These are phyloP conservation scores for Hypoxylon rickii DNA, from an alignment of 495 filamentous ascomycete species.

Conservation along the genomic window DNA sequence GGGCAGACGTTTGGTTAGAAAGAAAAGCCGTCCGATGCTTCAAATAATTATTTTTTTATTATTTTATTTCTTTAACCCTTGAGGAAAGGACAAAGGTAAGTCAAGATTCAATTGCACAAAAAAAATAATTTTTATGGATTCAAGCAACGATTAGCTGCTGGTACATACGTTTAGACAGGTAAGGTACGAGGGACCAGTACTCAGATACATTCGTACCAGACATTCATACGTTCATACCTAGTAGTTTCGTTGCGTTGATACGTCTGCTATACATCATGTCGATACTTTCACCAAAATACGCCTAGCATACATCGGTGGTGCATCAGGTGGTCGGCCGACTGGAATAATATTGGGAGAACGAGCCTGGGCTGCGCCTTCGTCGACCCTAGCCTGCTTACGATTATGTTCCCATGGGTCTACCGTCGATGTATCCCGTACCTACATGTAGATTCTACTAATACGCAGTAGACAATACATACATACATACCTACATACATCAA, in stretches of 20 bases:
- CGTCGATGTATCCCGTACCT: not conserved
- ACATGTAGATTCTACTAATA: not conserved
- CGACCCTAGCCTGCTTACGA: slow-evolving; percentile 15
- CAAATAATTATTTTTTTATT: slow-evolving; percentile 23
- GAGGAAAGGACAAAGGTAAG: slow-evolving; percentile 31
- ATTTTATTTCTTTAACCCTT: slow-evolving; percentile 25
- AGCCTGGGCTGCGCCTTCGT: slow-evolving; percentile 24
- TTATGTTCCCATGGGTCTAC: not conserved
- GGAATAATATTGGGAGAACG: slow-evolving; percentile 25
- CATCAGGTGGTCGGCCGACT: slow-evolving; percentile 28
- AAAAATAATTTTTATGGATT: slow-evolving; percentile 36
- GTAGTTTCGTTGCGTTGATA: too few relatives aligned
- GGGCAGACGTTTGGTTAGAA: slow-evolving; percentile 24
- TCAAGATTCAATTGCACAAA: slow-evolving; percentile 33
- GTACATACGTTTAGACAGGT: slow-evolving; percentile 31
- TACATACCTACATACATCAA: not conserved
- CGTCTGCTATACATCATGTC: too few relatives aligned
- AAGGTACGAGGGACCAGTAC: too few relatives aligned
- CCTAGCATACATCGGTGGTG: slow-evolving; percentile 11
- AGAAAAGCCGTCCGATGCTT: slow-evolving; percentile 32
- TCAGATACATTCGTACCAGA: slow-evolving; percentile 10
- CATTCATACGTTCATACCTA: too few relatives aligned
- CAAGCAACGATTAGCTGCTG: slow-evolving; percentile 16
- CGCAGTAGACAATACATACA: not conserved
- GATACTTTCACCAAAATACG: too few relatives aligned